phyloP scores from a whole-genome alignment of 768 basidiomycete genomes.

The Kwoniella sp. region DNA sequence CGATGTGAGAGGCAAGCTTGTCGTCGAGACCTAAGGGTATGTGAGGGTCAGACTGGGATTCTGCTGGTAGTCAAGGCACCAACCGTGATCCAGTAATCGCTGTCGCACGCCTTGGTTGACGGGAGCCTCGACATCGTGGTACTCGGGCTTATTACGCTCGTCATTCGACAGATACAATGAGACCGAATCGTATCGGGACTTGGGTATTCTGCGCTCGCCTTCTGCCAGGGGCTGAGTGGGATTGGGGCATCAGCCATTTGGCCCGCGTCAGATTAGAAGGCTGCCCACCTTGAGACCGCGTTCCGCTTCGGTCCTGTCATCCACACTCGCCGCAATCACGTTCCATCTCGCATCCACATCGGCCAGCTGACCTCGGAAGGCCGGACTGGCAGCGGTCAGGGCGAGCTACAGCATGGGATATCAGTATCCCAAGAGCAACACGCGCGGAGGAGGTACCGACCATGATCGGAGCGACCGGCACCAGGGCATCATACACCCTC shows the following conservation, averaged over 20 bases:
- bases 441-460: constrained; percentile 52
- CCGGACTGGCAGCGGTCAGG: constrained; percentile 86
- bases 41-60: too few species aligned
- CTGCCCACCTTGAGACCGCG: constrained; percentile 69
- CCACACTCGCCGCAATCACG: constrained; percentile 96
- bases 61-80: too few species aligned
- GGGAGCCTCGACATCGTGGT: constrained; percentile 81
- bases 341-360: constrained; percentile 99
- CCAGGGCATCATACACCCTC: constrained; percentile 90
- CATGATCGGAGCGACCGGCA: constrained; percentile 92
- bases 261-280: background rate
- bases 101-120: constrained; percentile 70
- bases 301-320: constrained; percentile 93
- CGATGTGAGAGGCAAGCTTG: constrained; percentile 80
- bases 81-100: constrained; percentile 72
- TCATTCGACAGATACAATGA: constrained; percentile 85
- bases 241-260: too few species aligned
- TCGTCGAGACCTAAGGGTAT: constrained; percentile 91
- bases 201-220: constrained; percentile 75
- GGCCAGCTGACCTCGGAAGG: constrained; percentile 88
- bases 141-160: constrained; percentile 83
- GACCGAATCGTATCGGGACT: constrained; percentile 96
- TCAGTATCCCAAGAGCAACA: background rate
- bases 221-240: constrained; percentile 64
- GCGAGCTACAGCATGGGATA: constrained; percentile 63